Percentiles rank a stretch among this genome's conserved stretches.
These are phyloP conservation scores for Microstroma glucosiphilum DNA, from an alignment of 1,284 basidiomycete species.

Conservation along the genomic window DNA sequence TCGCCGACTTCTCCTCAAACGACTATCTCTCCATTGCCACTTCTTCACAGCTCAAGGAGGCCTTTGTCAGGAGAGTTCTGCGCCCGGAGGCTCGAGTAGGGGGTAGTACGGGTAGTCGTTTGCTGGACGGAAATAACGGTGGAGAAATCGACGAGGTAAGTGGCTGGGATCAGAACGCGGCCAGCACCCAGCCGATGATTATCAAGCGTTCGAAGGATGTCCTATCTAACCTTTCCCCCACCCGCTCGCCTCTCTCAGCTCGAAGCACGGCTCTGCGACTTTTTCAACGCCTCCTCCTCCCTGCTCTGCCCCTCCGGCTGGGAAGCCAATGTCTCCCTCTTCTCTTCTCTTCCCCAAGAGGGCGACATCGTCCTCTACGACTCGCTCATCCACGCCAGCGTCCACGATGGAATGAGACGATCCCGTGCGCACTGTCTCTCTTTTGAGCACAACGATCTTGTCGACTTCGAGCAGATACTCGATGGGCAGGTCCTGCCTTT, in stretches of 20 bases:
- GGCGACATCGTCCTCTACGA: conserved; percentile 78
- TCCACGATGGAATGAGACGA: conserved; percentile 78
- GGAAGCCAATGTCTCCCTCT: conserved; percentile 87
- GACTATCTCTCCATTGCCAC: conserved; percentile 83
- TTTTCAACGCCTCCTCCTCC: conserved; percentile 45
- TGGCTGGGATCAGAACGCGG: too few species aligned
- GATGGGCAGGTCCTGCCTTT: neutral
- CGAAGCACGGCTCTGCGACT: conserved; percentile 29
- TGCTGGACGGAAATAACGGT: conserved; percentile 67
- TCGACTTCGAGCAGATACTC: conserved; percentile 11
- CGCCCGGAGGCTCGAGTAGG: conserved; percentile 46
- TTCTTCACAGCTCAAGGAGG: conserved; percentile 56
- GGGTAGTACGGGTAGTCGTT: conserved; percentile 80
- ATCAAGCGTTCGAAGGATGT: too few species aligned
- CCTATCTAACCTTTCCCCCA: too few species aligned
- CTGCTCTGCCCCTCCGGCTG: conserved; percentile 91
- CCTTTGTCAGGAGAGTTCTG: conserved; percentile 16
- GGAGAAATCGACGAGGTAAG: neutral
- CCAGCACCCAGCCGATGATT: too few species aligned
- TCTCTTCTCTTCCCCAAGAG: conserved; percentile 71
- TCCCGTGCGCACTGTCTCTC: conserved; percentile 58
- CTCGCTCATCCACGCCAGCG: conserved; percentile 82
- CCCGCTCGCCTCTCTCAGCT: conserved; percentile 5
- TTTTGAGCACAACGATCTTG: conserved; percentile 66
- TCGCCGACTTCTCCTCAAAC: conserved; percentile 75